Evolutionary conservation across 1,139 yeast genomes (phyloP).

Genomic region (Suhomyces ambrosiae): DNA sequence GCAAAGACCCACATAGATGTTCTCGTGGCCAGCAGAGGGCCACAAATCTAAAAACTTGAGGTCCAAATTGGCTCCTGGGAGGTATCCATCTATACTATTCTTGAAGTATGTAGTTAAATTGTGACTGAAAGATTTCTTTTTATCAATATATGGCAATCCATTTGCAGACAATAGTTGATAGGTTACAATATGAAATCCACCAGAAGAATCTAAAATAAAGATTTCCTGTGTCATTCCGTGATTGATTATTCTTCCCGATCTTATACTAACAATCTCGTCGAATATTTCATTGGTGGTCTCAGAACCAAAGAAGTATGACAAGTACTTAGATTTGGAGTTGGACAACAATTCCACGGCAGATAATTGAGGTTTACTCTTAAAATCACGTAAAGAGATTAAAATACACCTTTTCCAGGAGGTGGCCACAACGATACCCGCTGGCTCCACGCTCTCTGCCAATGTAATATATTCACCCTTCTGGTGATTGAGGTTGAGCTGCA

Average conservation of each 20-base stretch:
- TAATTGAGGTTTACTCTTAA: constrained; percentile 62
- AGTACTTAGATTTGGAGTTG: constrained; percentile 20
- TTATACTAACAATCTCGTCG: constrained; percentile 61
- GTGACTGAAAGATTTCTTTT: constrained; percentile 30
- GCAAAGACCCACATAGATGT: constrained; percentile 53
- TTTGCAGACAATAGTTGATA: constrained; percentile 36
- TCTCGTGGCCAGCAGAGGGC: constrained; percentile 36
- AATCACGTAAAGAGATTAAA: constrained; percentile 65
- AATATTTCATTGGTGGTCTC: constrained; percentile 27
- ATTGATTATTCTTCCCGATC: constrained; percentile 54
- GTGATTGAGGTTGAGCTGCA: constrained; percentile 37
- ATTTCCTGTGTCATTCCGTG: constrained; percentile 51
- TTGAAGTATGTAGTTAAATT: constrained; percentile 34
- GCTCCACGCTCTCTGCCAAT: constrained; percentile 64
- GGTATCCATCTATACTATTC: constrained; percentile 40
- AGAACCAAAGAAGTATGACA: constrained; percentile 29
- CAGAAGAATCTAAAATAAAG: constrained; percentile 49
- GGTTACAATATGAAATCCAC: constrained; percentile 38
- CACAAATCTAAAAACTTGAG: constrained; percentile 58
- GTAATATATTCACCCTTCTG: constrained; percentile 58
- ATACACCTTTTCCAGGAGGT: constrained; percentile 73
- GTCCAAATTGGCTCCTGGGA: constrained; percentile 36
- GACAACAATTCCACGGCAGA: constrained; percentile 37
- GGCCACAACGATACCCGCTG: constrained; percentile 71
- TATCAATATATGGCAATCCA: constrained; percentile 33